Base-by-base conservation (phyloP, 352 stramenopile genomes). In the Peronospora destructor region DNA sequence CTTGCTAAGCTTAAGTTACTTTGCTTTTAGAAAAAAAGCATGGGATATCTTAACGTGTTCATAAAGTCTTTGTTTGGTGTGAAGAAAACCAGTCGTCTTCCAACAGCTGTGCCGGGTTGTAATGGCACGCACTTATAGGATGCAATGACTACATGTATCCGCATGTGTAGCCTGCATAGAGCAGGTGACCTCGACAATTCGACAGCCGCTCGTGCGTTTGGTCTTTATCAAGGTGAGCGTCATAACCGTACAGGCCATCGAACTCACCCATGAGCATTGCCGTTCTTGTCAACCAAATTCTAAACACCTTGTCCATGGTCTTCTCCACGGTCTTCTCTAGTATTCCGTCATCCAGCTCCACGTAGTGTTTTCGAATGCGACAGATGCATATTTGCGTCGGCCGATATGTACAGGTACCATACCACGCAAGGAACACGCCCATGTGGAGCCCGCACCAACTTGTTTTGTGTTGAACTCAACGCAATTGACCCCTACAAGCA, bases 81-180 rank as follows among this genome's bases (percentile, higher is more conserved):
- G 3, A 3, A 21, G 3, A 21, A 25, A 86, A 61, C 74, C 74
- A 88, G 55, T 88, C 75, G 61, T 88, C 74, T n/a, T 66, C 41
- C 13, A 86, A 49, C 38, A 88, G 28, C 45, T 80, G 49, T 84
- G 76, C 69, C 2, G 76, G 76, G 47, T 88, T 85, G 66, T 68
- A 85, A 53, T 81, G 63, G 64, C 84, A 86, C 43, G 68, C 77
- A 44, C 67, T 81, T 55, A 85, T 75, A 0, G 77, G 73, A 26
- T 87, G 86, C 5, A 86, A 55, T 7, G 75, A 85, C 73, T 75
- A 88, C 75, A 88, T 86, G 59, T 84, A 88, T 6, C 71, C 76
- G 5, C 75, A 71, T 0, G 71, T 73, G 33, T 79, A 79, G 0
- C 60, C 60, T 0, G 62, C 49, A 25, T 81, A 58, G 4, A 83